A percentile compares a stretch with the other conserved stretches of the same genome.
phyloP scores from a whole-genome alignment of 1,284 basidiomycete species.

The Irpex lacteus region DNA sequence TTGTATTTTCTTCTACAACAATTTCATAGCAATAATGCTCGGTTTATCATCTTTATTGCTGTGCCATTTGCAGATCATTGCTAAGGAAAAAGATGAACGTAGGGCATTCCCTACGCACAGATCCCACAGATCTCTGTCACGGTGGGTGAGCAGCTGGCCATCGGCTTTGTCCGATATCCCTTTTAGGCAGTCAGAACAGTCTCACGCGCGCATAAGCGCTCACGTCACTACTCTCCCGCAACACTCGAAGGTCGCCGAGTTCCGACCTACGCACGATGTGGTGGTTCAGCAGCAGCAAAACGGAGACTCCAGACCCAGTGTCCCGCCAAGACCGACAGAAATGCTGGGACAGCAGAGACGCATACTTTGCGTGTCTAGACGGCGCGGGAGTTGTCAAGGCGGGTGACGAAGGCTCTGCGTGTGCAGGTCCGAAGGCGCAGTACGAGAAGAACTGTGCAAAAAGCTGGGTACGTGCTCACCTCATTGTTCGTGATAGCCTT shows the following conservation, averaged over 20 bases:
- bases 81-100: no score
- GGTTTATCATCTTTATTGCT: no score
- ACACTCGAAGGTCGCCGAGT: no score
- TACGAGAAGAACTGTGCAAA: constrained; percentile 74
- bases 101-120: no score
- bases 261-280: constrained; percentile 23
- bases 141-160: background rate
- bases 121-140: no score
- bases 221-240: background rate
- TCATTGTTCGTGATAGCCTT: background rate
- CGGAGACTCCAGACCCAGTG: constrained; percentile 40
- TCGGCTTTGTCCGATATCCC: background rate
- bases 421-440: constrained; percentile 44
- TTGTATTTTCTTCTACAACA: no score
- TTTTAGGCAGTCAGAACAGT: background rate
- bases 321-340: constrained; percentile 57
- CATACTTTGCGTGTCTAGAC: constrained; percentile 78
- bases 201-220: background rate
- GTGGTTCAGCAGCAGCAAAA: constrained; percentile 30
- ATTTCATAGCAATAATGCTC: no score
- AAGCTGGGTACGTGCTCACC: constrained; percentile 67
- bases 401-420: constrained; percentile 60
- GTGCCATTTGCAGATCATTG: no score
- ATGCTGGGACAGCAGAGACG: constrained; percentile 78
- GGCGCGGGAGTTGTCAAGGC: constrained; percentile 59